Evolutionary conservation across 331 rosid genomes (phyloP), one percentile per base, ranked within the genome.

Genomic region (Acacia pycnantha): DNA sequence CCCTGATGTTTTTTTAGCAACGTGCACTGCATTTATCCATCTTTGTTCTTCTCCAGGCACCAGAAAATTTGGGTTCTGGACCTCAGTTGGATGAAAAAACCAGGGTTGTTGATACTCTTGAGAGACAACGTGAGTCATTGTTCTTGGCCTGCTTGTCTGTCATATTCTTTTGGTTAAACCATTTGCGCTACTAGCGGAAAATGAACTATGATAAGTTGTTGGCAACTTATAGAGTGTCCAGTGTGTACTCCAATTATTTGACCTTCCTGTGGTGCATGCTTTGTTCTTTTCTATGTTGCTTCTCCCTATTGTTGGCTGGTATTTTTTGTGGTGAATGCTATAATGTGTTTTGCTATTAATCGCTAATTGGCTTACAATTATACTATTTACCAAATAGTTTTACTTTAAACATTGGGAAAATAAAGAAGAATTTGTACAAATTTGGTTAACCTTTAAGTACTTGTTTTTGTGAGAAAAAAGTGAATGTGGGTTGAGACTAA

Each of bases 41-140:
- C 59, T 77, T 75, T 35, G 27, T 82, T 86, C 29, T 65, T 86
- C 77, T 83, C 56, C 90, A 94, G 98, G 91, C 67, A 81, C 91
- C 85, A 31, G 91, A 87, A 82, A 87, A 81, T 48, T 53, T 86
- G 73, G 81, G 77, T 79, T 89, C 89, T 50, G 88, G 70, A 64
- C 83, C 83, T 86, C 89, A 53, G 75, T 73, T 88, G 73, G 90
- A 86, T 31, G 95, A 87, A 76, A 84, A 85, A 59, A 79, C 84
- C 78, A 78, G 73, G 61, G 81, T 53, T 40, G 84, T 61, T 68
- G 87, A 83, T 88, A 79, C 87, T 22, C 88, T 84, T 62, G 90
- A 94, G 81, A 88, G 88, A 82, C 86, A 89, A 85, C 91, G 97
- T 94, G 89, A 90, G 98, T 91, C 72, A 58, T 82, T 77, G 53